Percentiles rank a stretch among this genome's conserved stretches.
These are phyloP conservation scores for Teratosphaeria epicoccoides DNA, from an alignment of 2,329 filamentous ascomycete species.

Conservation along the genomic window DNA sequence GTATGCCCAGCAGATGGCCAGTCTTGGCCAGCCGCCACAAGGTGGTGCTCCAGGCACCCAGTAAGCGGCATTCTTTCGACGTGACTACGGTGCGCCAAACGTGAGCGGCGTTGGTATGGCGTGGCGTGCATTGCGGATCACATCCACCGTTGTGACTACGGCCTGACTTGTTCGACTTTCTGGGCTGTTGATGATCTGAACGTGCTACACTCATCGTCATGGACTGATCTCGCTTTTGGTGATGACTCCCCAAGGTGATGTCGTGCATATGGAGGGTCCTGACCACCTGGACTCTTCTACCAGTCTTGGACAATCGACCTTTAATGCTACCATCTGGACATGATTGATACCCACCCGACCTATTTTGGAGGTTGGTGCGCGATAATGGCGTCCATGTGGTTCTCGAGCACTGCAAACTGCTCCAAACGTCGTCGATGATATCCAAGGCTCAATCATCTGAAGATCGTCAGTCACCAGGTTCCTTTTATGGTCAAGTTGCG, in stretches of 20 bases:
- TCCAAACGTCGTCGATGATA: not conserved
- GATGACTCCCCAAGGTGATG: not conserved
- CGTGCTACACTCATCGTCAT: not conserved
- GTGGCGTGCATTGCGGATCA: not conserved
- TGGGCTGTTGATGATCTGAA: not conserved
- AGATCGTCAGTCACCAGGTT: not conserved
- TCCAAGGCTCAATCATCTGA: not conserved
- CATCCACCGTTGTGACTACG: not conserved
- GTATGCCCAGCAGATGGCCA: slow-evolving; percentile 20
- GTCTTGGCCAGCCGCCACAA: slow-evolving; percentile 26
- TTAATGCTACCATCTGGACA: not conserved
- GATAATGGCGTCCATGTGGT: not conserved
- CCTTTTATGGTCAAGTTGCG: not conserved
- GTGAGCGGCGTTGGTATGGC: not conserved
- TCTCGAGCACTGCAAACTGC: not conserved
- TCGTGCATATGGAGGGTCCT: not conserved
- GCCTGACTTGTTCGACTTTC: not conserved
- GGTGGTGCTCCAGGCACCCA: slow-evolving; percentile 23
- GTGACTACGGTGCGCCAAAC: not conserved
- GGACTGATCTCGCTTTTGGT: not conserved
- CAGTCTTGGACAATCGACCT: not conserved
- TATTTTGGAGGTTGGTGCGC: not conserved
- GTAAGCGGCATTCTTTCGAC: slow-evolving; percentile 8
- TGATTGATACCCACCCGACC: not conserved
- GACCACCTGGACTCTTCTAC: not conserved